Percentiles rank a stretch among this genome's conserved stretches.
These are phyloP conservation scores for Cladosporium sp. DNA, from an alignment of 2,329 filamentous ascomycete species.

Conservation along the genomic window DNA sequence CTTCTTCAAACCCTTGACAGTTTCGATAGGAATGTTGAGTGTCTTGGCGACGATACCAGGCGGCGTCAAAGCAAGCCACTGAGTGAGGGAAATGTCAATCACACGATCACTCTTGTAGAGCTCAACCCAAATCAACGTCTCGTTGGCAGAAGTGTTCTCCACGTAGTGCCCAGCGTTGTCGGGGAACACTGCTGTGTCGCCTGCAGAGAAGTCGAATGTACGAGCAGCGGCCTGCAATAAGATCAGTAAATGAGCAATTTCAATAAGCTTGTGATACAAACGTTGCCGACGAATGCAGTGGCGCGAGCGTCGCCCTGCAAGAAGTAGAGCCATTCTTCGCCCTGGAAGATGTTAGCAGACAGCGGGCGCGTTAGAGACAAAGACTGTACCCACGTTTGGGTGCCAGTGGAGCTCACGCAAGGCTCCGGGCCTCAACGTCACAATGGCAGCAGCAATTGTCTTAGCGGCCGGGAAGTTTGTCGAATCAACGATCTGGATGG, in stretches of 20 bases:
- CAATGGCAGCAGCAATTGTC: conserved; percentile 62
- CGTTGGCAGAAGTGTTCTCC: conserved; percentile 61
- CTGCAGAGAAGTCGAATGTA: conserved; percentile 63
- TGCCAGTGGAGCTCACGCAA: conserved; percentile 68
- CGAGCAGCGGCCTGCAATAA: conserved; percentile 47
- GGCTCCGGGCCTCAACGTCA: conserved; percentile 59
- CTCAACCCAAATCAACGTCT: conserved; percentile 65
- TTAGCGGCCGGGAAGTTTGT: conserved; percentile 63
- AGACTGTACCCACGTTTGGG: conserved; percentile 51
- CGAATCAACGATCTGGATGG: conserved; percentile 58
- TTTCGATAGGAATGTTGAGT: too few species aligned
- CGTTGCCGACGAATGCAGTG: conserved; percentile 58
- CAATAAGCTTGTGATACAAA: not conserved
- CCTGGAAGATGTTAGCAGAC: conserved; percentile 35
- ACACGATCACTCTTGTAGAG: conserved; percentile 66
- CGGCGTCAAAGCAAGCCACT: conserved; percentile 67
- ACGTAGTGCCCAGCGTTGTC: conserved; percentile 66
- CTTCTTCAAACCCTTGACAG: too few species aligned
- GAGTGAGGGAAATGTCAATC: conserved; percentile 61
- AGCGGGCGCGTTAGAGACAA: too few species aligned
- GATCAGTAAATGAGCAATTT: too few species aligned
- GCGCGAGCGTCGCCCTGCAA: conserved; percentile 58
- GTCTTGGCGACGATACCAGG: conserved; percentile 49
- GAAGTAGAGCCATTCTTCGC: conserved; percentile 70
- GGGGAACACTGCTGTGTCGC: conserved; percentile 52